Percentiles rank a stretch among this genome's conserved stretches.
These are phyloP conservation scores for Kluyveromyces sp. DNA, from an alignment of 1,139 yeast species.

Conservation along the genomic window DNA sequence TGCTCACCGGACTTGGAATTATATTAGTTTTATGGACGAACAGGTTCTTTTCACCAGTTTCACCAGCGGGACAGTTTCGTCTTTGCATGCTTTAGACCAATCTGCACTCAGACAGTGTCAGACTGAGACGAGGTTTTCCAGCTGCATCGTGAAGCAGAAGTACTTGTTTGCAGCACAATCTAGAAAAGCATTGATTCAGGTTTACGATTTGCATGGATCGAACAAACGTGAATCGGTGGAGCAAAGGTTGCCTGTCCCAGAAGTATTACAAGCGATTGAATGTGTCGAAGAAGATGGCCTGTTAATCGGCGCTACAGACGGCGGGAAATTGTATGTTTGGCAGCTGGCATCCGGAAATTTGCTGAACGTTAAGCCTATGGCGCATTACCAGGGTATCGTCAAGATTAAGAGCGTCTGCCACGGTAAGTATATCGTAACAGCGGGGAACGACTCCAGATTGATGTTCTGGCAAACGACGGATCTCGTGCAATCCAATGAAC, in stretches of 20 bases:
- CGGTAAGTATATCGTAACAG: slow-evolving; percentile 64
- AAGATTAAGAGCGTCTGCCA: slow-evolving; percentile 53
- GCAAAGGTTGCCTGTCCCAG: slow-evolving; percentile 83
- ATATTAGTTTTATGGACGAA: slow-evolving; percentile 33
- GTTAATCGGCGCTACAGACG: slow-evolving; percentile 46
- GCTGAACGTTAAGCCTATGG: slow-evolving; percentile 58
- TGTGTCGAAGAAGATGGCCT: slow-evolving; percentile 32
- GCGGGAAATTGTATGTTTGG: slow-evolving; percentile 80
- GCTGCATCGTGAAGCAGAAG: slow-evolving; percentile 34
- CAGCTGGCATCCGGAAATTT: slow-evolving; percentile 74
- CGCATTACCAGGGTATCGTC: slow-evolving; percentile 76
- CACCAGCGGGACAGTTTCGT: slow-evolving; percentile 24
- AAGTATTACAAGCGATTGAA: slow-evolving; percentile 54
- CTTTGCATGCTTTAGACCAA: slow-evolving; percentile 28
- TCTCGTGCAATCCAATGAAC: slow-evolving; percentile 36
- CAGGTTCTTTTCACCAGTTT: slow-evolving; percentile 28
- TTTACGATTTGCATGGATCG: slow-evolving; percentile 53
- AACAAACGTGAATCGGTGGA: slow-evolving; percentile 64
- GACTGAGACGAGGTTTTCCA: slow-evolving; percentile 40
- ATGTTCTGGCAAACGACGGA: slow-evolving; percentile 69
- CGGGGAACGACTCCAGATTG: slow-evolving; percentile 77
- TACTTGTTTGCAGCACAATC: slow-evolving; percentile 56
- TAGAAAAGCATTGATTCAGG: slow-evolving; percentile 66
- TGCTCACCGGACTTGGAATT: no score
- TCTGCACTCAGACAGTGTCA: slow-evolving; percentile 28